phyloP scores from a whole-genome alignment of 495 filamentous ascomycete species.

The Durotheca rogersii region DNA sequence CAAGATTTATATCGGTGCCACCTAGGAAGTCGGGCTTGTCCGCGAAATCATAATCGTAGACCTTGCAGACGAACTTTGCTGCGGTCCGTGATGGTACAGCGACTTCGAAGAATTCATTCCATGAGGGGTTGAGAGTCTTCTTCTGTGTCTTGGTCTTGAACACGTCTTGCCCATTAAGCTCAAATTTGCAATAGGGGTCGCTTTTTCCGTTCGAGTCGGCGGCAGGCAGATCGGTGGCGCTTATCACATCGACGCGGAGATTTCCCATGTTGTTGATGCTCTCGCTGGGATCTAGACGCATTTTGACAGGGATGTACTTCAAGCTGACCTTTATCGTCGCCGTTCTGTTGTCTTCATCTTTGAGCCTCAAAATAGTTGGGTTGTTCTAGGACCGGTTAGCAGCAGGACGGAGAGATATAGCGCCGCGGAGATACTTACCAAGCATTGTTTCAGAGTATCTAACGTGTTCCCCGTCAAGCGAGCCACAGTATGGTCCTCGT shows the following conservation, averaged over 20 bases:
- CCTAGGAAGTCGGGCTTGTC: constrained; percentile 88
- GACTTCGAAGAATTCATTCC: constrained; percentile 94
- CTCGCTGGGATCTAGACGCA: constrained; percentile 90
- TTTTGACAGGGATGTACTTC: constrained; percentile 90
- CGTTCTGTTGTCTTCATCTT: constrained; percentile 68
- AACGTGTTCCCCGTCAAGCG: constrained; percentile 83
- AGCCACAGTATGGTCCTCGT: constrained; percentile 71
- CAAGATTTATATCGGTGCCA: constrained; percentile 72
- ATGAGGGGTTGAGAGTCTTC: constrained; percentile 91
- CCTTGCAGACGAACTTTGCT: constrained; percentile 77
- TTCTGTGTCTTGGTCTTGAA: constrained; percentile 93
- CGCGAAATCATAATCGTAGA: constrained; percentile 95
- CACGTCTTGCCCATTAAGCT: constrained; percentile 78
- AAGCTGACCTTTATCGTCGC: constrained; percentile 86
- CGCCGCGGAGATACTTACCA: constrained; percentile 55
- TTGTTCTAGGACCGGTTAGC: constrained; percentile 65
- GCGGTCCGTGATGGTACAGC: constrained; percentile 78
- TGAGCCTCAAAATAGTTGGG: constrained; percentile 76
- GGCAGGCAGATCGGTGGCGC: constrained; percentile 82
- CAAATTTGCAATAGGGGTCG: constrained; percentile 95
- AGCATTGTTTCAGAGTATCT: constrained; percentile 78
- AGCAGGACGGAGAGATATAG: background rate
- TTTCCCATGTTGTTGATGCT: constrained; percentile 98
- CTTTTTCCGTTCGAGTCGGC: constrained; percentile 95
- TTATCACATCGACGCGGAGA: constrained; percentile 85